Conservation (phyloP, 495 filamentous ascomycete genomes). For the Daldinia concentrica region DNA sequence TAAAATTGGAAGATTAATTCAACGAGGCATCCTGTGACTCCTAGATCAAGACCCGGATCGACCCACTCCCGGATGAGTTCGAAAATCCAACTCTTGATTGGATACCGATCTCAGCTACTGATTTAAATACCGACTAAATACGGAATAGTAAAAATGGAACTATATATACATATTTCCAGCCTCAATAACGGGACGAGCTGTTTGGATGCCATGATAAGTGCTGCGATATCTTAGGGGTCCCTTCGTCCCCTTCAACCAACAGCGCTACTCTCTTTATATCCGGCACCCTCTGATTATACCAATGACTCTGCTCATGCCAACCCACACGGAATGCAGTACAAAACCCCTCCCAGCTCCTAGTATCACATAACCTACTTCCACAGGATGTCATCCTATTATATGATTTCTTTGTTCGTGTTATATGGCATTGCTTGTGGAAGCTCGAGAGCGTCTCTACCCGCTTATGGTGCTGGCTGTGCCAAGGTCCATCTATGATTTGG, state of each 20-base stretch:
- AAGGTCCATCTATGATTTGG: neutral
- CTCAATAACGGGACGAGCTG: neutral
- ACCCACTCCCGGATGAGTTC: neutral
- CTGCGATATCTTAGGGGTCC: neutral
- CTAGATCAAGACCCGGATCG: neutral
- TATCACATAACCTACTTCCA: neutral
- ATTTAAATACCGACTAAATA: neutral
- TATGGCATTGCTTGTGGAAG: neutral
- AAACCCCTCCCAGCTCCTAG: neutral
- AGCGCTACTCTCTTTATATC: neutral
- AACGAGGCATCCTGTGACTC: neutral
- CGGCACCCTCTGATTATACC: neutral
- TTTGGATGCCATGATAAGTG: neutral
- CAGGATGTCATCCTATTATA: neutral
- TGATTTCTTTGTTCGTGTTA: neutral
- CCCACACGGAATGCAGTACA: neutral
- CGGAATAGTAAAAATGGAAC: neutral
- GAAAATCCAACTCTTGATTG: neutral
- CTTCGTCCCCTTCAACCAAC: neutral
- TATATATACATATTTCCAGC: neutral
- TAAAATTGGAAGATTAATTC: neutral
- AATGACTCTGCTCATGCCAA: neutral
- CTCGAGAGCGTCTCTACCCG: neutral
- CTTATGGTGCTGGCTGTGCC: neutral
- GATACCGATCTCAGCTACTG: neutral